phyloP scores from a whole-genome alignment of 2,329 filamentous ascomycete genomes.

The Beauveria brongniartii region DNA sequence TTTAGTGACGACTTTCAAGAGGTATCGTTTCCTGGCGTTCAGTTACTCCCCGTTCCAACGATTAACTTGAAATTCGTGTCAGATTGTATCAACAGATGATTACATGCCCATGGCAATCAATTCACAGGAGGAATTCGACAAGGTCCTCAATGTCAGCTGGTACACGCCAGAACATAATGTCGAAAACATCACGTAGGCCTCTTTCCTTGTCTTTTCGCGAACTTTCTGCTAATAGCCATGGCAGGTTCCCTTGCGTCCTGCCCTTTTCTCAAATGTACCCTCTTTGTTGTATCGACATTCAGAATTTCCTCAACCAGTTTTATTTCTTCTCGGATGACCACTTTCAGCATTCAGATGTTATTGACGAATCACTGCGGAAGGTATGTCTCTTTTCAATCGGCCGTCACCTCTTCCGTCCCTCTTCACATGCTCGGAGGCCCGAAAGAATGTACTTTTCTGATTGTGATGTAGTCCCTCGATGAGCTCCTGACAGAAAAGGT shows the following conservation, averaged over 20 bases:
- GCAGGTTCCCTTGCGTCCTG: constrained; percentile 83
- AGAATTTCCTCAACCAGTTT: constrained; percentile 96
- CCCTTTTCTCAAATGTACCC: constrained; percentile 99
- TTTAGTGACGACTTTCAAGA: constrained; percentile 97
- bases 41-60: background rate
- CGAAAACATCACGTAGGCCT: constrained; percentile 63
- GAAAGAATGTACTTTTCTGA: background rate
- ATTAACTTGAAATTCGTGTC: constrained; percentile 12
- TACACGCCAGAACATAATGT: constrained; percentile 75
- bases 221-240: background rate
- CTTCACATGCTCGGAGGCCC: too few species aligned
- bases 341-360: constrained; percentile 81
- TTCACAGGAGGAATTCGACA: constrained; percentile 83
- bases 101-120: constrained; percentile 99
- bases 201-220: background rate
- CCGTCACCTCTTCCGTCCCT: background rate
- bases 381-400: constrained; percentile 29
- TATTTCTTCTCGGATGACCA: constrained; percentile 97
- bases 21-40: constrained; percentile 33
- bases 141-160: constrained; percentile 94
- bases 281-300: constrained; percentile 93
- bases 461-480: constrained; percentile 62
- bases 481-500: constrained; percentile 90
- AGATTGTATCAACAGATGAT: constrained; percentile 82
- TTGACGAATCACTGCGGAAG: constrained; percentile 82